These are phyloP conservation scores for Globisporangium mamillatum DNA, from an alignment of 352 stramenopile species.

Conservation along the genomic window DNA sequence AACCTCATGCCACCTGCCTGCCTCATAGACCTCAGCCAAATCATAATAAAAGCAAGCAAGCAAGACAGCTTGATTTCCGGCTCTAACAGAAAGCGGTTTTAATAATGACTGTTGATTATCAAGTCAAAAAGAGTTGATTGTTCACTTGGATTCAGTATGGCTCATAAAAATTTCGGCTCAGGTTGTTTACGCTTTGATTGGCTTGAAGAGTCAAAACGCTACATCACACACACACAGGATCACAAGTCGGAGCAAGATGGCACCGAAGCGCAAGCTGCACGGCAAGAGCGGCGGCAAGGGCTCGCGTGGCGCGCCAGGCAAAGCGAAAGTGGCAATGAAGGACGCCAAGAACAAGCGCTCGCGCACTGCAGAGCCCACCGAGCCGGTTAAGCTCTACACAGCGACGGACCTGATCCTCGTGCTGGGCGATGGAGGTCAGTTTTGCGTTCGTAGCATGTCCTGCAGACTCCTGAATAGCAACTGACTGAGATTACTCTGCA, in stretches of 20 bases:
- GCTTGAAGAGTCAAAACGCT: not conserved
- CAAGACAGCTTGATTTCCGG: no score
- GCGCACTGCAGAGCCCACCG: slow-evolving; percentile 8
- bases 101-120: no score
- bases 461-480: not conserved
- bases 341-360: slow-evolving; percentile 26
- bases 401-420: slow-evolving; percentile 61
- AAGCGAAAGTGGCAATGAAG: not conserved
- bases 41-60: no score
- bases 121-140: no score
- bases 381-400: slow-evolving; percentile 42
- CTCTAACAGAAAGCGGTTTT: no score
- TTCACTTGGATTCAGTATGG: no score
- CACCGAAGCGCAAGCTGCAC: slow-evolving; percentile 34
- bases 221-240: not conserved
- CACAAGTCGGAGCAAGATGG: slow-evolving; percentile 12
- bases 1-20: no score
- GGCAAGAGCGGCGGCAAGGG: slow-evolving; percentile 25
- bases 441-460: not conserved
- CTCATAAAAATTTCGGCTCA: not conserved
- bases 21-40: no score
- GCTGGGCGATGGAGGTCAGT: slow-evolving; percentile 65
- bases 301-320: slow-evolving; percentile 14
- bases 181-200: not conserved
- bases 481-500: not conserved